These are phyloP conservation scores for Berkeleyomyces basicola DNA, from an alignment of 2,329 filamentous ascomycete species.

Conservation along the genomic window DNA sequence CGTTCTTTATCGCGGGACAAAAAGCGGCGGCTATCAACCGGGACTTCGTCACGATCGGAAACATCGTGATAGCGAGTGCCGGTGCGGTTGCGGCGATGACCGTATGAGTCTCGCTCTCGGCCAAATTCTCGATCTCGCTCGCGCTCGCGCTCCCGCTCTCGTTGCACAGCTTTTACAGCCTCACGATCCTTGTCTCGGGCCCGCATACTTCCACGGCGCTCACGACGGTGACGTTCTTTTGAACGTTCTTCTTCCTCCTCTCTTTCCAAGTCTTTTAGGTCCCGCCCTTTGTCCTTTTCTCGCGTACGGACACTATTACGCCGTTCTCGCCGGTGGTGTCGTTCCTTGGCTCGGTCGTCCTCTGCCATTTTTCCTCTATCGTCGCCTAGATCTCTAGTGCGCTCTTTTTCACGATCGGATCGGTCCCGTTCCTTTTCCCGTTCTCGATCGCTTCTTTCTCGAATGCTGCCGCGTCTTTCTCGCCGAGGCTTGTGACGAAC, in stretches of 20 bases:
- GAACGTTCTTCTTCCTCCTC: conserved; percentile 7
- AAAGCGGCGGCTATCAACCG: conserved; percentile 6
- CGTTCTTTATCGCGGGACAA: conserved; percentile 14
- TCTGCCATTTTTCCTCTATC: conserved; percentile 6
- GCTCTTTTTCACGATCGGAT: conserved; percentile 5
- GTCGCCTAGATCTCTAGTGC: background rate
- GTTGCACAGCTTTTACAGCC: conserved; percentile 3
- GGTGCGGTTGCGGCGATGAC: conserved; percentile 9
- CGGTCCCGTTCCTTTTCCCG: conserved; percentile 13
- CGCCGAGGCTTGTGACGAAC: conserved; percentile 8
- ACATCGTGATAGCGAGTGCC: conserved; percentile 6
- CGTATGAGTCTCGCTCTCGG: conserved; percentile 6
- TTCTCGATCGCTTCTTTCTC: conserved; percentile 11
- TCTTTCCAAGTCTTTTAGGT: conserved; percentile 15
- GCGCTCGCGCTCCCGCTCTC: conserved; percentile 9
- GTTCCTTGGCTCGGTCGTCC: conserved; percentile 11
- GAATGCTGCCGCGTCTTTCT: conserved; percentile 13
- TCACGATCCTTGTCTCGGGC: conserved; percentile 9
- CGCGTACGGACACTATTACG: conserved; percentile 13
- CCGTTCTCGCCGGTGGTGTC: conserved; percentile 6
- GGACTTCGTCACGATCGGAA: conserved; percentile 14
- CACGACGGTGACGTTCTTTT: conserved; percentile 9
- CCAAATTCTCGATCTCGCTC: conserved; percentile 17
- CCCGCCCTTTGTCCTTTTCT: conserved; percentile 13
- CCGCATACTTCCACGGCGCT: conserved; percentile 11